Percentiles rank a stretch among this genome's conserved stretches.
Evolutionary conservation across 352 stramenopile species (phyloP).

Genomic region (Plasmopara muralis): DNA sequence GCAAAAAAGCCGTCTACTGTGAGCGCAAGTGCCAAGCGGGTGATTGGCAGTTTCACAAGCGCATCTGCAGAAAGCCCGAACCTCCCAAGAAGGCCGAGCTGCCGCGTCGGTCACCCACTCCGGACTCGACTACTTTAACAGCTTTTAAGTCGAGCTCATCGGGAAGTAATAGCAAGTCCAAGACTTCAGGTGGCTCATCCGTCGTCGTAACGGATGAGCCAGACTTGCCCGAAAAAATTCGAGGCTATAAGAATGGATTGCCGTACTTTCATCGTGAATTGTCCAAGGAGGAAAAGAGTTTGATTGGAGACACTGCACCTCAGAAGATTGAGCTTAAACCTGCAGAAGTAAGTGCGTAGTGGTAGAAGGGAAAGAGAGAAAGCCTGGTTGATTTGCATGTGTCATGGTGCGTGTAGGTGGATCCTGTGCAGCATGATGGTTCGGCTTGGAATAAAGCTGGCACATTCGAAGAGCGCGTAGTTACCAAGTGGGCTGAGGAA

Average conservation of each 20-base stretch:
- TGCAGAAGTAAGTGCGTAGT: slow-evolving; percentile 15
- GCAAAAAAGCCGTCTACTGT: slow-evolving; percentile 83
- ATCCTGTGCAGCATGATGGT: slow-evolving; percentile 45
- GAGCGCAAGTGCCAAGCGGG: slow-evolving; percentile 70
- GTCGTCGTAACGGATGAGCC: slow-evolving; percentile 65
- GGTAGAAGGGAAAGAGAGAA: background rate
- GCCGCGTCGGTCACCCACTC: slow-evolving; percentile 18
- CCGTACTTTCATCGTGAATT: slow-evolving; percentile 98
- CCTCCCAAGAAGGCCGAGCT: slow-evolving; percentile 40
- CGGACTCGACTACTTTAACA: slow-evolving; percentile 6
- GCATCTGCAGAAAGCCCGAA: slow-evolving; percentile 82
- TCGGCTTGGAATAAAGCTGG: slow-evolving; percentile 90
- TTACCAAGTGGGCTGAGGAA: slow-evolving; percentile 79
- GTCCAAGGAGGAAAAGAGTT: slow-evolving; percentile 90
- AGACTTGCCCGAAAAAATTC: slow-evolving; percentile 51
- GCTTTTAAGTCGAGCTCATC: slow-evolving; percentile 6
- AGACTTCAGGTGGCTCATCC: slow-evolving; percentile 15
- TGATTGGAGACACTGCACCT: slow-evolving; percentile 94
- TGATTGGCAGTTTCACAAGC: slow-evolving; percentile 85
- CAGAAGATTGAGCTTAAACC: slow-evolving; percentile 68
- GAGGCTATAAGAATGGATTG: slow-evolving; percentile 80
- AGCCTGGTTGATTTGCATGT: background rate
- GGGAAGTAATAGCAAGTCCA: slow-evolving; percentile 11
- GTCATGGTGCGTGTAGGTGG: slow-evolving; percentile 8
- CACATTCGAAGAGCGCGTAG: slow-evolving; percentile 87